Base-by-base conservation (phyloP, 2,329 filamentous ascomycete genomes). In the Colletotrichum sp. region DNA sequence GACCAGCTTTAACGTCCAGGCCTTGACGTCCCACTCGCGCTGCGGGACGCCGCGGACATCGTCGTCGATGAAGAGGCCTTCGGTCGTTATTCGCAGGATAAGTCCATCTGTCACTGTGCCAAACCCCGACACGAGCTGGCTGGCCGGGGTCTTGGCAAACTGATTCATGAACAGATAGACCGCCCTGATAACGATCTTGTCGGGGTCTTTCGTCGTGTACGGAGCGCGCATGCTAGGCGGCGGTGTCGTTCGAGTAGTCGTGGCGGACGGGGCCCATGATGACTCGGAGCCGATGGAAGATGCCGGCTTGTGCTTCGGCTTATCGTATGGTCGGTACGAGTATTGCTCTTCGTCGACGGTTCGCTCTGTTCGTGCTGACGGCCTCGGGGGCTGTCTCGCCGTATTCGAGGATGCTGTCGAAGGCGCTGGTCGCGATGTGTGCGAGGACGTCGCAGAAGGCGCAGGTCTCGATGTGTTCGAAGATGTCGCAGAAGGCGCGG, bases 1-100 rank as follows among this genome's bases (percentile, higher is more conserved):
- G 85, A 98, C 92, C 79, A 94, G 88, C 87, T 98, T 98, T 86
- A 99, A 91, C 59, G 96, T 98, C 97, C 97, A 99, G 30, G 96
- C 96, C 85, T 99, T 99, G 82, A 99, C 93, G 84, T 99, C 97
- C 97, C 97, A 99, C 86, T 99, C 97, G 76, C 97, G 93, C 85
- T 99, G 96, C n/a, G 95, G 93, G 18, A 98, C 95, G 77, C 93
- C 93, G 60, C 96, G 93, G 68, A 98, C 92, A 84, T 99, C 97
- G 84, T 99, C 97, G 83, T 99, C 97, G 82, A 99, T 97, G 86
- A 99, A 99, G 70, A 99, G 90, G 21, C 97, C 97, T 84, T 98
- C 96, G 2, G 95, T 98, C 13, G 95, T 96, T 81, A 99, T 97
- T 68, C 95, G 94, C 77, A 99, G 90, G 77, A 99, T 95, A 62